Percentiles rank a stretch among this genome's conserved stretches.
phyloP scores from a whole-genome alignment of 2,329 filamentous ascomycete species.

The Pseudocercospora musae region DNA sequence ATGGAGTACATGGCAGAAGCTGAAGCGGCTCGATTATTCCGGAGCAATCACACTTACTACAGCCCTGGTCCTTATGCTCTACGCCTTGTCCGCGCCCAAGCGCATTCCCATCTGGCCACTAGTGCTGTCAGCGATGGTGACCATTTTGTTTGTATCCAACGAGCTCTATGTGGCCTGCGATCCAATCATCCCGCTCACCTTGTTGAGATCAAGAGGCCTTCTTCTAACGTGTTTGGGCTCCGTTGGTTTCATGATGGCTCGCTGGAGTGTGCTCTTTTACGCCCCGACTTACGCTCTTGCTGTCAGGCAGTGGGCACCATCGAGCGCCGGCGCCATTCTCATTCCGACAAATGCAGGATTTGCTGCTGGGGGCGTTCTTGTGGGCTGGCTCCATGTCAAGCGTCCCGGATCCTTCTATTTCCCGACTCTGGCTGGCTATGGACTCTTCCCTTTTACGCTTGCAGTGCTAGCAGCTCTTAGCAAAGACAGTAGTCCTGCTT shows the following conservation, averaged over 20 bases:
- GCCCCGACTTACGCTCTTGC: slow-evolving; percentile 76
- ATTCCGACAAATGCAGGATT: slow-evolving; percentile 82
- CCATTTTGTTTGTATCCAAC: slow-evolving; percentile 57
- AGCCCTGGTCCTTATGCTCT: slow-evolving; percentile 69
- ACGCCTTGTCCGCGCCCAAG: slow-evolving; percentile 62
- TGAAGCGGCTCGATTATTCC: slow-evolving; percentile 69
- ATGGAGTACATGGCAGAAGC: slow-evolving; percentile 47
- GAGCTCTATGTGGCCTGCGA: slow-evolving; percentile 63
- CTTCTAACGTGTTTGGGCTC: slow-evolving; percentile 72
- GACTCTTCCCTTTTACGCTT: slow-evolving; percentile 60
- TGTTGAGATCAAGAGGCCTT: slow-evolving; percentile 67
- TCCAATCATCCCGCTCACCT: slow-evolving; percentile 69
- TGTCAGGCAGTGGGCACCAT: slow-evolving; percentile 66
- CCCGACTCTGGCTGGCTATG: slow-evolving; percentile 48
- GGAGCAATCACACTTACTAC: slow-evolving; percentile 63
- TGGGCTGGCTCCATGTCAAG: slow-evolving; percentile 73
- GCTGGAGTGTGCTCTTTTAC: slow-evolving; percentile 80
- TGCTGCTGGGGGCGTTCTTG: slow-evolving; percentile 67
- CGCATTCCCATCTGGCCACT: slow-evolving; percentile 60
- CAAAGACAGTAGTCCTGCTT: slow-evolving; percentile 50
- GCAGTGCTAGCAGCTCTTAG: slow-evolving; percentile 56
- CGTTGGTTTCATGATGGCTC: slow-evolving; percentile 73
- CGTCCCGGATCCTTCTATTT: slow-evolving; percentile 70
- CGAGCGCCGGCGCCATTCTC: slow-evolving; percentile 69
- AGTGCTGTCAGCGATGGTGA: slow-evolving; percentile 55